Base-by-base conservation (phyloP, 2,329 filamentous ascomycete genomes). In the Pseudocercospora musae region DNA sequence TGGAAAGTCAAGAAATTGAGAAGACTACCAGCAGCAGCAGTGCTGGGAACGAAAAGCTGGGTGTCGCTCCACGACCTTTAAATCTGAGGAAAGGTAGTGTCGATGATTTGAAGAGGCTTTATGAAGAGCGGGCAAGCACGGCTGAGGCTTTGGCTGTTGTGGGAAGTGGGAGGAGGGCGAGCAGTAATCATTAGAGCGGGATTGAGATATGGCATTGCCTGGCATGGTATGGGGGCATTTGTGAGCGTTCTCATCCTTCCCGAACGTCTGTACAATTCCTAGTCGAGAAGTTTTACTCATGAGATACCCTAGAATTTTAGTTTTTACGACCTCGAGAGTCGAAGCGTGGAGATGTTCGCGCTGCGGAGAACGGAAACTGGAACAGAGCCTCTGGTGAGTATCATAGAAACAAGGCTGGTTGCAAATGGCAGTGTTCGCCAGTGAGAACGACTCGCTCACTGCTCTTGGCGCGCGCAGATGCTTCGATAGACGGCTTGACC, bases 41-140 rank as follows among this genome's bases (percentile, higher is more conserved):
- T 57, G 2, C 33, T 42, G 10, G 37, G 31, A 37, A 40, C 40
- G 33, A 57, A 57, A 25, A 58, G 60, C 40, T 46, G 46, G 60
- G 42, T 18, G 58, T 64, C 18, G 50, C 64, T 61, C 73, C 77
- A 40, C 63, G 73, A 58, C 78, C 73, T 58, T 67, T 81, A 33
- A 77, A 79, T 46, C 48, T 80, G 46, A 77, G 77, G 66, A 80
- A 81, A 66, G 71, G 76, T 52, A 78, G 75, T 18, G 80, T 82
- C 4, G 80, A 82, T 50, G 78, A 82, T 69, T 65, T 82, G 63
- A 71, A 79, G 58, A 69, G 77, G 65, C 67, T 82, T 58, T 82
- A 81, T 62, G 80, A 82, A 67, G 80, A 82, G 67, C 69, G 80
- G 49, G 78, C 76, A 7, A 77, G 74, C 2, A 78, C 78, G 13